Evolutionary conservation across 1,284 basidiomycete genomes (phyloP), one percentile per base, ranked within the genome.

Genomic region (Quambalaria eucalypti): DNA sequence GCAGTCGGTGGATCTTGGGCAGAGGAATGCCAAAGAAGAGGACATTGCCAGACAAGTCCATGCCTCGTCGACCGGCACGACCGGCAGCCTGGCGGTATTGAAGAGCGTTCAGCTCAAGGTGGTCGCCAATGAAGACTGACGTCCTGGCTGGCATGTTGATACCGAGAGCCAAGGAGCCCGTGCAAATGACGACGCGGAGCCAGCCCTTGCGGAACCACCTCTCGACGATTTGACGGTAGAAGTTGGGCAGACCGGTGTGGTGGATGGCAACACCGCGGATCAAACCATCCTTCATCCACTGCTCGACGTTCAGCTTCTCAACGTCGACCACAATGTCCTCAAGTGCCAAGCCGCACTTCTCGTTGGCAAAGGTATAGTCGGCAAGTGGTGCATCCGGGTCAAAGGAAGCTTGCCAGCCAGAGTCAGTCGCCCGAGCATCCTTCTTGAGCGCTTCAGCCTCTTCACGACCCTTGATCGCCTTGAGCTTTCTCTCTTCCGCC

Each of bases 51-150:
- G 58, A 53, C 14, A 84, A 78, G 62, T 86, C 85, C 57, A 79
- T 86, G 2, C 85, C 85, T 68, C 85, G 80, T 49, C 85, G 81
- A 57, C 84, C 84, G 30, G 85, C 84, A 65, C 83, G 78, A 51
- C 84, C 85, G 40, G 84, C 81, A 58, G 84, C 85, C 79, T 87
- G 85, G 16, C 84, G 82, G 66, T 83, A 86, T 80, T 81, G 83
- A 12, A 86, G 78, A 0, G 84, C 82, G 4, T 84, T 85, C 40
- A 86, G 66, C 65, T 65, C 83, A 4, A 84, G 81, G 0, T 84
- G 85, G 71, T 86, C 85, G 0, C 82, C 84, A 54, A 80, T 82
- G 66, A 86, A 87, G 8, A 86, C 79, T 1, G 81, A 78, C 0
- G 85, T 84, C 62, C 81, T 84, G 0, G 83, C 80, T 0, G 85